Evolutionary conservation across 2,329 filamentous ascomycete species (phyloP), one percentile per base, ranked within the genome.

Genomic region (Colletotrichum higginsianum): DNA sequence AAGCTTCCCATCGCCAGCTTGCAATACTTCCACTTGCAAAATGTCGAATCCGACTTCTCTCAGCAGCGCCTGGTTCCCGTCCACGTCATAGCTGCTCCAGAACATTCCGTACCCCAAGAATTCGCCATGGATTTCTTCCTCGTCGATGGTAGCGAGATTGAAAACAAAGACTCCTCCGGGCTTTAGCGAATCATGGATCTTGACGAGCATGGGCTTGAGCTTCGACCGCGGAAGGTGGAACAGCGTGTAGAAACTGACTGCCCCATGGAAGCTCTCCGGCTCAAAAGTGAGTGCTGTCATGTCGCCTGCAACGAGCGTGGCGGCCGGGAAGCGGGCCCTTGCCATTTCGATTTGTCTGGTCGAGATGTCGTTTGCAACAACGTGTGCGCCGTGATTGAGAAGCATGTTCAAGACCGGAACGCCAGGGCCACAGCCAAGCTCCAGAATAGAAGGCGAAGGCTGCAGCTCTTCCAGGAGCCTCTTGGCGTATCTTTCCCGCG

Each of bases 401-500:
- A 13, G 15, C 40, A 60, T 4, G 2, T 46, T n/a, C 13, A n/a
- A n/a, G 23, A 60, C 7, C 7, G 40, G 56, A 8, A 46, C 56
- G 15, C 56, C 56, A 30, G 56, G 40, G 38, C 40, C 56, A 15
- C 56, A 58, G 1, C 38, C 56, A 30, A 60, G 56, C 23, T 46
- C 56, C 46, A 35, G 13, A 9, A 60, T 46, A 18, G 9, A 11
- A 30, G 56, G 23, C 2, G 23, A 60, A 18, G 40, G 15, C 26
- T n/a, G 16, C 40, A 46, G 40, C 21, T 18, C 16, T 15, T 30
- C 9, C 13, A 60, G 56, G 3, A 60, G 40, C 16, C 13, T 30
- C 40, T n/a, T 60, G 56, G 40, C 18, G 40, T 60, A 60, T 46
- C 21, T 46, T n/a, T 60, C 56, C 16, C 40, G 40, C 40, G 56